Conservation (phyloP, 1,284 basidiomycete species). For the Cryptococcus floricola region DNA sequence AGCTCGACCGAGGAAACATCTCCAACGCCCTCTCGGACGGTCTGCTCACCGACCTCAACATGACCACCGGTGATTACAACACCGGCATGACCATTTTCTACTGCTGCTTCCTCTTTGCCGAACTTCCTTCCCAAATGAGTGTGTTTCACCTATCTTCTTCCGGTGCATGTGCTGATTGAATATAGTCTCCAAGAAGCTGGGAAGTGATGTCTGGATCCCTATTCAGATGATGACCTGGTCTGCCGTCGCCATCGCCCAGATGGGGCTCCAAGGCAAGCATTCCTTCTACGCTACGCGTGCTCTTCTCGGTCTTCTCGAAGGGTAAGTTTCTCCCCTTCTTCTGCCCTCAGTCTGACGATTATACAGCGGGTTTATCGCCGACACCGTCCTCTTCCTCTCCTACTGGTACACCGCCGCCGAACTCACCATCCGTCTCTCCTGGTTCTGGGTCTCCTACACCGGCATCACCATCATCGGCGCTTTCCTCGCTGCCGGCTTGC, state of each 20-base stretch:
- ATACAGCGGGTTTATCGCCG: constrained; percentile 45
- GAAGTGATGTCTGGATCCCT: constrained; percentile 47
- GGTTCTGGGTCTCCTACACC: constrained; percentile 42
- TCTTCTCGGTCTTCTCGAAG: constrained; percentile 45
- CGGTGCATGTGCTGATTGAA: constrained; percentile 53
- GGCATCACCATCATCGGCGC: constrained; percentile 29
- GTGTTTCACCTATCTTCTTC: constrained; percentile 1
- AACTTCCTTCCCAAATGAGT: constrained; percentile 44
- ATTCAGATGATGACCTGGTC: constrained; percentile 47
- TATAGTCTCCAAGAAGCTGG: constrained; percentile 45
- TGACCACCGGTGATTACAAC: constrained; percentile 48
- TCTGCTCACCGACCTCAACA: constrained; percentile 41
- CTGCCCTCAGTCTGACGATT: not conserved
- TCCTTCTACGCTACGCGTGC: constrained; percentile 42
- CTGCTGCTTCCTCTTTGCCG: constrained; percentile 56
- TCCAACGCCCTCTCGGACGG: constrained; percentile 44
- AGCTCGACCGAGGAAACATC: constrained; percentile 41
- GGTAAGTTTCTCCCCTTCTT: not conserved
- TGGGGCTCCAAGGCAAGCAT: constrained; percentile 22
- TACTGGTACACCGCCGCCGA: constrained; percentile 47
- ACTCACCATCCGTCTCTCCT: constrained; percentile 44
- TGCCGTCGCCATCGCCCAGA: constrained; percentile 33
- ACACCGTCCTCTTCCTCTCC: constrained; percentile 47
- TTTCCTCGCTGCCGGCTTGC: constrained; percentile 41
- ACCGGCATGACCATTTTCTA: constrained; percentile 50